Base-by-base conservation (phyloP, 2,329 filamentous ascomycete species). In the Talaromyces sp. region DNA sequence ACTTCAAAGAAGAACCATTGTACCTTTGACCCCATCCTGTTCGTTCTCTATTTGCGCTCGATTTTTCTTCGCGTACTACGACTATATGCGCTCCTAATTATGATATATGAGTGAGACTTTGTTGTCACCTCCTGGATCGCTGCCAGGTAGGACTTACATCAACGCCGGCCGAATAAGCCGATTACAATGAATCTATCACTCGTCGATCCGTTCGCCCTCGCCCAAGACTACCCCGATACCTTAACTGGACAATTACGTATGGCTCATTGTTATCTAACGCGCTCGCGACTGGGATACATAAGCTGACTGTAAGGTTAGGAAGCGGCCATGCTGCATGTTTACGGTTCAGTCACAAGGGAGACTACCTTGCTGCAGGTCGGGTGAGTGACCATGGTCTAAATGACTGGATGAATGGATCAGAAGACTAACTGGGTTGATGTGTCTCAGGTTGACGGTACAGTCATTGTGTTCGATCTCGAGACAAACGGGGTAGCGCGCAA, bases 401-500 rank as follows among this genome's bases (percentile, higher is more conserved):
- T 43, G 21, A 22, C 13, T 48, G 3, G 9, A 36, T 39, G 37
- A n/a, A 28, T 17, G 13, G 21, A 21, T 33, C 13, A 56, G 39
- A 39, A 35, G 39, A 21, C 33, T 60, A 37, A 60, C 50, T 35
- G n/a, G 15, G 19, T 9, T 10, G 31, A n/a, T 10, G 33, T 22
- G 19, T n/a, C 57, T 45, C 63, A 83, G 81, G 79, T 84, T 62
- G 94, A 99, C 76, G 94, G 94, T 64, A 94, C 91, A 5, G 89
- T 99, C 40, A 90, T 96, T 57, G 89, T 99, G 48, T 99, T 96
- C 82, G 94, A 99, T 70, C 85, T 97, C 52, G 95, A 99, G 75
- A 99, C 95, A 9, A 96, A 95, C 81, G 93, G 94, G 37, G 90
- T 97, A 4, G 94, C 94, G 59, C 88, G 91, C 69, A 99, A 97